Base-by-base conservation (phyloP, 768 basidiomycete genomes). In the Agaricus subrufescens region DNA sequence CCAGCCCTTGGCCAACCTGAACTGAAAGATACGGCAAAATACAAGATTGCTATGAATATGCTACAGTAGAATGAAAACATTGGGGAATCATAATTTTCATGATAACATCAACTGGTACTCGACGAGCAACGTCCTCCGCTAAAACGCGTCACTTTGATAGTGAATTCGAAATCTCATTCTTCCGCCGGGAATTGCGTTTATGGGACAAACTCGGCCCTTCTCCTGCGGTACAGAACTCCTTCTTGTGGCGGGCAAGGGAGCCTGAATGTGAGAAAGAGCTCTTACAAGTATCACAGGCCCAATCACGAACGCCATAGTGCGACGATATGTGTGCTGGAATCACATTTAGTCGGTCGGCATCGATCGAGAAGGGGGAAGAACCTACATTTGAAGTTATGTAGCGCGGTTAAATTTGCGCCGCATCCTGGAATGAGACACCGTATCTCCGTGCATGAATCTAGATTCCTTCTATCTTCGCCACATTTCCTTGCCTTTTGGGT, bases 371-470 rank as follows among this genome's bases (percentile, higher is more conserved):
- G 25, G 14, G 26, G 7, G 38, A 15, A 15, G 15, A 43, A 26
- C 54, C 31, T 42, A 56, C 54, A 30, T 9, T 27, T 31, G 14
- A 56, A 26, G 15, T 56, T 56, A n/a, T 56, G 54, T 50, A 49
- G 48, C 46, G 40, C 43, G 1, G 54, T 56, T 15, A 56, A 23
- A 11, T 38, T 49, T 6, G 54, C 48, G 15, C 39, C 48, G 34
- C 54, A 56, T 1, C 54, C 54, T 14, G 29, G 38, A 4, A 56
- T 25, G 12, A 19, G 23, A 30, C 54, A 56, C 8, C 9, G n/a
- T 38, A 56, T 49, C 9, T 27, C 44, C 4, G 31, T n/a, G 6
- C 29, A 11, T 11, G 34, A 8, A 8, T 7, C 11, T 31, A 43
- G 46, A 9, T 30, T 56, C 9, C 54, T 46, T 15, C 54, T 38